Evolutionary conservation across 306 rosid species (phyloP), one percentile per base, ranked within the genome.

Genomic region (Cucurbita maxima): DNA sequence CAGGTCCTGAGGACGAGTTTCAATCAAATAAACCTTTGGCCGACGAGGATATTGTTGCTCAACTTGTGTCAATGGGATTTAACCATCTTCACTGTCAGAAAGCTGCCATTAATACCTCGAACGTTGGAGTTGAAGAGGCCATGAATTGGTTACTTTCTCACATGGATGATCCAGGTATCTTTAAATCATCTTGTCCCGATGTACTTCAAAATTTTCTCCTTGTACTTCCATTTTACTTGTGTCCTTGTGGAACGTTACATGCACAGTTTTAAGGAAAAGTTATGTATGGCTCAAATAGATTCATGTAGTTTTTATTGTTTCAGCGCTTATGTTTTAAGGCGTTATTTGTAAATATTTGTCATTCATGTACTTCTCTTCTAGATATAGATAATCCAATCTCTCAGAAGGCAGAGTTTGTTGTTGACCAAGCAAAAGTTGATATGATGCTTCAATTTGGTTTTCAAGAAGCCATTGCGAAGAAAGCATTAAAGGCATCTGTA

Each of bases 11-110:
- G 13, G 80, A 52, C 10, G 91, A 84, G 73, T 87, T 81, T 52
- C 88, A 84, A 76, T 79, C 88, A 69, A 73, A 71, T 59, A 71
- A 16, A 68, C 88, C 83, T 71, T 30, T 45, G 30, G 89, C 85
- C 41, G 77, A 91, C 10, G 96, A 87, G 69, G 94, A 68, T 61
- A 91, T 95, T 79, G 97, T 95, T 50, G 40, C 88, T 10, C 99
- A 91, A 83, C 97, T 95, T 60, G 91, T 84, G 75, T 85, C 99
- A n/a, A 95, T 91, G 99, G 99, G 99, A 34, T 95, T 95, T 80
- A 82, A 66, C 64, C 77, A 84, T 75, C 79, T 91, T 69, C 96
- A 81, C 67, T 95, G 99, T 80, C 88, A 95, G 86, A 95, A 95
- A 80, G 99, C 99, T 77, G 91, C 95, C 60, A 88, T 95, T 77